Evolutionary conservation across 768 basidiomycete genomes (phyloP).

Genomic region (Lanmaoa rubissima): DNA sequence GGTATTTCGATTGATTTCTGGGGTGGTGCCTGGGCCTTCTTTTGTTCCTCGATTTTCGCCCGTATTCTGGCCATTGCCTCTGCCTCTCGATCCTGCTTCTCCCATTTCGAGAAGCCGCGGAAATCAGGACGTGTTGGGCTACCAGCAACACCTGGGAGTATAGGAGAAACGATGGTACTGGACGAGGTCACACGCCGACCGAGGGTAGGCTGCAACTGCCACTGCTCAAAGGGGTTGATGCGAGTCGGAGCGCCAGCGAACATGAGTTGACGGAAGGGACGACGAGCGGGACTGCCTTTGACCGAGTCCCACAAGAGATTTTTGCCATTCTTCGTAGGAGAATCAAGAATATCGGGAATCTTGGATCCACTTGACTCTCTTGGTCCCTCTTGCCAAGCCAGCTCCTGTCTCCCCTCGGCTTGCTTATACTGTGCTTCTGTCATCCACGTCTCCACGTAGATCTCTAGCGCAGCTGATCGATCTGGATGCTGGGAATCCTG

Average conservation of each 20-base stretch:
- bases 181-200: slow-evolving; percentile 45
- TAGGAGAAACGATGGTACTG: slow-evolving; percentile 26
- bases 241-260: slow-evolving; percentile 43
- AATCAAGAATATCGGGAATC: slow-evolving; percentile 39
- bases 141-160: slow-evolving; percentile 40
- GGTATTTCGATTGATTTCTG: slow-evolving; percentile 36
- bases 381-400: slow-evolving; percentile 68
- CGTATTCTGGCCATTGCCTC: slow-evolving; percentile 73
- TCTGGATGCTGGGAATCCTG: slow-evolving; percentile 78
- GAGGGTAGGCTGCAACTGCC: slow-evolving; percentile 33
- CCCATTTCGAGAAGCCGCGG: slow-evolving; percentile 72
- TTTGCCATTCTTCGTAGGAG: slow-evolving; percentile 51
- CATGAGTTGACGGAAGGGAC: slow-evolving; percentile 48
- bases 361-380: slow-evolving; percentile 43
- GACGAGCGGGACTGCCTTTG: slow-evolving; percentile 41
- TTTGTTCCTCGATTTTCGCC: slow-evolving; percentile 45
- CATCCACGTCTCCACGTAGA: slow-evolving; percentile 78
- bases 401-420: slow-evolving; percentile 56
- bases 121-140: slow-evolving; percentile 50
- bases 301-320: slow-evolving; percentile 68
- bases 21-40: slow-evolving; percentile 37
- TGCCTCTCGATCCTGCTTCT: slow-evolving; percentile 83
- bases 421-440: slow-evolving; percentile 69
- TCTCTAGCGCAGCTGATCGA: slow-evolving; percentile 60
- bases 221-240: slow-evolving; percentile 48